phyloP scores from a whole-genome alignment of 1,139 yeast genomes.

The Pichia sp. region DNA sequence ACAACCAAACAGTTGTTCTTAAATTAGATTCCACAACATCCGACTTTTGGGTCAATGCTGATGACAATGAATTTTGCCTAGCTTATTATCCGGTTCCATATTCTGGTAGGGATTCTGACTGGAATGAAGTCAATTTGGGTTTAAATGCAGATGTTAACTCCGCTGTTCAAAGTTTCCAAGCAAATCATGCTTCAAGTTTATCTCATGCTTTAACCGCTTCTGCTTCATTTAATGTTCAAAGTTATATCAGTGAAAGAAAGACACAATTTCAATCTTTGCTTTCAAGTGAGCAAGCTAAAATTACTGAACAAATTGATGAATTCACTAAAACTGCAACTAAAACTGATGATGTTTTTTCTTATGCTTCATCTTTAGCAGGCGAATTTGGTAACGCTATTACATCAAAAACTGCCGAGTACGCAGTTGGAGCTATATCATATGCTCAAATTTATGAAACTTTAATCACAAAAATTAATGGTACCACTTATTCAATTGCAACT shows the following conservation, averaged over 20 bases:
- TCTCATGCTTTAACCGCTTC: background rate
- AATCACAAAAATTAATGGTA: slow-evolving; percentile 3
- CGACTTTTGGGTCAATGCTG: slow-evolving; percentile 16
- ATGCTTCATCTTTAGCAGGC: slow-evolving; percentile 1
- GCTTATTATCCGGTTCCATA: slow-evolving; percentile 11
- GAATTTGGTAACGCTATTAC: slow-evolving; percentile 7
- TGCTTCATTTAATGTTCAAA: background rate
- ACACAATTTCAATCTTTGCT: slow-evolving; percentile 3
- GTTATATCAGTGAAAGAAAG: slow-evolving; percentile 7
- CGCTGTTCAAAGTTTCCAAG: background rate
- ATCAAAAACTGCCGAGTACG: slow-evolving; percentile 5
- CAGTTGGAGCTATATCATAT: slow-evolving; percentile 5
- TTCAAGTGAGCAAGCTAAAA: slow-evolving; percentile 4
- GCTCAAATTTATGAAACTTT: slow-evolving; percentile 6
- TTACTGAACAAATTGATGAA: slow-evolving; percentile 3
- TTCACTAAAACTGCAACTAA: slow-evolving; percentile 7
- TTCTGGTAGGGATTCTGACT: background rate
- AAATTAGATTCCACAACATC: slow-evolving; percentile 14
- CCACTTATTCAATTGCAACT: background rate
- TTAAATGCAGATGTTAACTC: background rate
- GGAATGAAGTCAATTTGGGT: slow-evolving; percentile 4
- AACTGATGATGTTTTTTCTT: background rate
- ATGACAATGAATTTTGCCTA: slow-evolving; percentile 12
- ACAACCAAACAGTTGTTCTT: slow-evolving; percentile 12
- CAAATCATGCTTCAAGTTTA: background rate